Conservation (phyloP, 192 early-diverging fungal species). For the Coemansia sp. region DNA sequence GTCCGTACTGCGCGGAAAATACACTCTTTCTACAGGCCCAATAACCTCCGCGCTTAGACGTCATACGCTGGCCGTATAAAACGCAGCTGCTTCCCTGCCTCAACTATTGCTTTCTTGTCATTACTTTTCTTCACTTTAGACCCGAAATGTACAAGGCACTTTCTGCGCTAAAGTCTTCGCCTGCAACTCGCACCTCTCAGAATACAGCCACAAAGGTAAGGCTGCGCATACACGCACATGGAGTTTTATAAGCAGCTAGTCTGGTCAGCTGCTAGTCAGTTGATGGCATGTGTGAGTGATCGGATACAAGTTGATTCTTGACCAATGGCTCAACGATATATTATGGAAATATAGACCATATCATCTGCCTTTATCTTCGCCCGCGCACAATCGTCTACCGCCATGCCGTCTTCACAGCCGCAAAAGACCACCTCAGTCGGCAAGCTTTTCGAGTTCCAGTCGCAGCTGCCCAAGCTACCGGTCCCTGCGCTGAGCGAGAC, state of each 20-base stretch:
- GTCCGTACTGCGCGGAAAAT: constrained; percentile 2
- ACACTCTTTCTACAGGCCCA: not conserved
- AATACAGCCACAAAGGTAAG: constrained; percentile 34
- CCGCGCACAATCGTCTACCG: not conserved
- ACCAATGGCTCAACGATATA: not conserved
- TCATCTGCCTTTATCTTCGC: constrained; percentile 18
- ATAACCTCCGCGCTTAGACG: not conserved
- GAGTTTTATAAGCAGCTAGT: not conserved
- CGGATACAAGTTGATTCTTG: not conserved
- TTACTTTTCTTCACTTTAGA: constrained; percentile 1
- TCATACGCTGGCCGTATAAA: constrained; percentile 1
- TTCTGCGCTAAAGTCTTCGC: constrained; percentile 36
- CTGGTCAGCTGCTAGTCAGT: not conserved
- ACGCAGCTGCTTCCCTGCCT: not conserved
- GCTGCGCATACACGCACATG: constrained; percentile 3
- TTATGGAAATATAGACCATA: constrained; percentile 11
- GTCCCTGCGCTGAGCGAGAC: constrained; percentile 86
- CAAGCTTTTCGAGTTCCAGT: constrained; percentile 73
- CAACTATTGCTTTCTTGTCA: not conserved
- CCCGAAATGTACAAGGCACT: constrained; percentile 50
- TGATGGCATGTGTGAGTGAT: not conserved
- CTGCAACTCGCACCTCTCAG: constrained; percentile 33
- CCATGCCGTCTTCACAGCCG: constrained; percentile 18
- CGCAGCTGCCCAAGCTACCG: constrained; percentile 80
- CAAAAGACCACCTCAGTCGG: constrained; percentile 35